Conservation (phyloP, 306 rosid species). For the Castanea mollissima region DNA sequence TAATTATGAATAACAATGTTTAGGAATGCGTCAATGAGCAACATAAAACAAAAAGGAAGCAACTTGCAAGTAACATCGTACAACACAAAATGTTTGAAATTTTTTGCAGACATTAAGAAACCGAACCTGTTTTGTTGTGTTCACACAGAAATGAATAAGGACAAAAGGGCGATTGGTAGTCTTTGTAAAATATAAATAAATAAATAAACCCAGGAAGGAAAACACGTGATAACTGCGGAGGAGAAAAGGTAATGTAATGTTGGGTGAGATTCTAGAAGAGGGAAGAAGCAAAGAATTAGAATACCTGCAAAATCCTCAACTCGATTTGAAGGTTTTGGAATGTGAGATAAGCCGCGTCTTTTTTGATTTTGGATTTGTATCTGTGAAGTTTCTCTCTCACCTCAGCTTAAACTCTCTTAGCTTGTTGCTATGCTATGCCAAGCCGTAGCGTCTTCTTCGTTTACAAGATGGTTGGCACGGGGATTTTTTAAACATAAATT, state of each 20-base stretch:
- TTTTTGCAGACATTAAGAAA: background rate
- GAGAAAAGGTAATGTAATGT: constrained; percentile 10
- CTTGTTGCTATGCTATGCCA: no score
- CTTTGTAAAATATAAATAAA: background rate
- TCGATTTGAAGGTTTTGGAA: background rate
- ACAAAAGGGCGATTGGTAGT: background rate
- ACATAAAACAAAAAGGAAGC: background rate
- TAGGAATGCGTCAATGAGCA: background rate
- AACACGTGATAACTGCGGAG: constrained; percentile 1
- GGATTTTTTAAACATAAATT: no score
- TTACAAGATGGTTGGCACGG: no score
- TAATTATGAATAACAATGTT: background rate
- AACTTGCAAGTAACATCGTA: background rate
- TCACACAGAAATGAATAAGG: background rate
- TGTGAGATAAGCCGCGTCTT: background rate
- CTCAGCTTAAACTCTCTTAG: background rate
- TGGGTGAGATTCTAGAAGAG: constrained; percentile 16
- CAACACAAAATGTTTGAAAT: background rate
- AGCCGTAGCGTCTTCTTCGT: no score
- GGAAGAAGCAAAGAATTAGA: constrained; percentile 44
- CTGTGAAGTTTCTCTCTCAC: background rate
- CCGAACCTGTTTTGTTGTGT: constrained; percentile 32
- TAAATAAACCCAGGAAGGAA: background rate
- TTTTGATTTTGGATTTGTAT: background rate
- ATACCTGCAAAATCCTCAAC: constrained; percentile 9